Base-by-base conservation (phyloP, 2,329 filamentous ascomycete genomes). In the Lachnellula suecica region DNA sequence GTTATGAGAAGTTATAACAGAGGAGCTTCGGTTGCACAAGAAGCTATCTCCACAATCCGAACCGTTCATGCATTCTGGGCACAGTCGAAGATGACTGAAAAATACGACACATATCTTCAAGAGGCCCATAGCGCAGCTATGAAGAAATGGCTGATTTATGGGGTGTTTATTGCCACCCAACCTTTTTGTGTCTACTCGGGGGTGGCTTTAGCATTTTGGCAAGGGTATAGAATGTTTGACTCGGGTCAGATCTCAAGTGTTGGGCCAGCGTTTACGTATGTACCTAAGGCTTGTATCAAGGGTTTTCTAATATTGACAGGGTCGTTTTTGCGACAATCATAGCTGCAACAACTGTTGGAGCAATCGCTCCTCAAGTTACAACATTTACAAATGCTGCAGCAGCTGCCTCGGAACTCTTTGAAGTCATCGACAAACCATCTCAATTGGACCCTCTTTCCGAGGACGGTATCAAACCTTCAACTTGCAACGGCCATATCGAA, bases 1-100 rank as follows among this genome's bases (percentile, higher is more conserved):
- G 73, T 79, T 59, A 70, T 79, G 51, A 67, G 68, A 10, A 68
- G 74, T 20, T 74, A 77, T 57, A 68, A 70, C 5, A 63, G 69
- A 43, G 74, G 74, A 2, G 72, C 70, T 2, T 70, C 70, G 0
- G 62, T 80, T 9, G 78, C 77, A 0, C 75, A 81, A 56, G 77
- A 79, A 55, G 71, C 74, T 2, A 72, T 81, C 47, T 70, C 72
- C 1, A 77, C 72, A 19, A 74, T 79, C 34, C 70, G 75, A 6
- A 80, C 73, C 1, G 73, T 76, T 1, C 75, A 79, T 27, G 78
- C 77, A 8, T 79, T 81, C 47, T 76, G 73, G 66, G 74, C 74
- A 2, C 72, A 74, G 40, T 71, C 72, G 0, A 73, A 71, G 51
- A 60, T 80, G 31, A 66, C 71, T 0, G 59, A 57, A 3, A 71